Evolutionary conservation across 148 eudicot species (phyloP).

Genomic region (Fallopia convolvulus): DNA sequence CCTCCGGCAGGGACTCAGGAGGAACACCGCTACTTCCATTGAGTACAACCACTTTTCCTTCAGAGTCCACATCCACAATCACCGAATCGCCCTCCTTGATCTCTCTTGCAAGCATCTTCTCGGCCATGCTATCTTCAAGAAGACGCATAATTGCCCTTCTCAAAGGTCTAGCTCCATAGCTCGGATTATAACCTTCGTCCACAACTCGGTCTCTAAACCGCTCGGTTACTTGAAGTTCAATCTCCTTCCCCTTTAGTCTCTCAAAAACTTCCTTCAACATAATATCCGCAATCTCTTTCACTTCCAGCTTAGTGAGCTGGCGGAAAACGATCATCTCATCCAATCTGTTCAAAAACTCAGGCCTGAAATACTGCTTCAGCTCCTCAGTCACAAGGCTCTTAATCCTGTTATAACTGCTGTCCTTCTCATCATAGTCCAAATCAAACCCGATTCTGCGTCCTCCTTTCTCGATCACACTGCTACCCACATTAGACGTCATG

Average conservation of each 20-base stretch:
- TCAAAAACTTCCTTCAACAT: slow-evolving; percentile 24
- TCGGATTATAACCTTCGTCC: slow-evolving; percentile 19
- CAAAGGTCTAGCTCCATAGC: slow-evolving; percentile 42
- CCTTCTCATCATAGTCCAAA: slow-evolving; percentile 14
- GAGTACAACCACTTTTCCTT: slow-evolving; percentile 13
- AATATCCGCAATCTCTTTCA: slow-evolving; percentile 23
- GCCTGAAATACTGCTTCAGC: slow-evolving; percentile 27
- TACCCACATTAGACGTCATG: slow-evolving; percentile 23
- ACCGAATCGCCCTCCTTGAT: slow-evolving; percentile 22
- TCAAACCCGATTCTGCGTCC: slow-evolving; percentile 13
- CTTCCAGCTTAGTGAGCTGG: slow-evolving; percentile 16
- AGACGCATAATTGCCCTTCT: slow-evolving; percentile 31
- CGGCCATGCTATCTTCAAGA: slow-evolving; percentile 38
- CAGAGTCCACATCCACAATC: slow-evolving; percentile 18
- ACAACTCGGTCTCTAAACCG: slow-evolving; percentile 16
- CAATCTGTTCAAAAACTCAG: slow-evolving; percentile 35
- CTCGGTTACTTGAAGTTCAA: slow-evolving; percentile 19
- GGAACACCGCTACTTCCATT: slow-evolving; percentile 11
- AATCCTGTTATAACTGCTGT: slow-evolving; percentile 9
- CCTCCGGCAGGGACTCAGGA: slow-evolving; percentile 8
- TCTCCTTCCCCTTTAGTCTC: slow-evolving; percentile 17
- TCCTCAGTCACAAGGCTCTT: slow-evolving; percentile 16
- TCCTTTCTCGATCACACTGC: slow-evolving; percentile 16
- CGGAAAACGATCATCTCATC: slow-evolving; percentile 34
- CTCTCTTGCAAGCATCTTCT: slow-evolving; percentile 25